Conservation (phyloP, 1,139 yeast genomes). For the Candida tropicalis region DNA sequence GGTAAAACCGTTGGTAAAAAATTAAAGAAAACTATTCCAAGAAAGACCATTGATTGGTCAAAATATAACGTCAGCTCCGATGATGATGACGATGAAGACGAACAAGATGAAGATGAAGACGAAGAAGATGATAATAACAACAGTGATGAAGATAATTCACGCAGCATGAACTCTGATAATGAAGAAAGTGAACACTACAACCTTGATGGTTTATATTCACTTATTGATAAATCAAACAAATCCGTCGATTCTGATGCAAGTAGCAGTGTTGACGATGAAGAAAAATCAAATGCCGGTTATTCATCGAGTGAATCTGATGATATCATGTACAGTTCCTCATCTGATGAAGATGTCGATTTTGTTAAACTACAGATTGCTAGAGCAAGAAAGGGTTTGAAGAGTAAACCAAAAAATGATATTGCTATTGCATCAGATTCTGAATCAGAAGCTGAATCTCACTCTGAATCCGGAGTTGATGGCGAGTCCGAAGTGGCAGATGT, state of each 20-base stretch:
- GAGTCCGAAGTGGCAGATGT: slow-evolving; percentile 17
- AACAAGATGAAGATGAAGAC: slow-evolving; percentile 10
- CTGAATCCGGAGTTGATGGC: slow-evolving; percentile 6
- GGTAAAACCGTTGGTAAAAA: slow-evolving; percentile 33
- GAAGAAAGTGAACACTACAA: slow-evolving; percentile 22
- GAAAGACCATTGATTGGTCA: slow-evolving; percentile 28
- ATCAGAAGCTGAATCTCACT: slow-evolving; percentile 5
- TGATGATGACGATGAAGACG: slow-evolving; percentile 24
- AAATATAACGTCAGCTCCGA: slow-evolving; percentile 15
- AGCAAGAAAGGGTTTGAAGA: slow-evolving; percentile 35
- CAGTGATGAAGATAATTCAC: slow-evolving; percentile 25
- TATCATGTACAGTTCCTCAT: slow-evolving; percentile 30
- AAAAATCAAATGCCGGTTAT: slow-evolving; percentile 5
- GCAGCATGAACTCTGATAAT: slow-evolving; percentile 17
- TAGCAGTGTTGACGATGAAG: slow-evolving; percentile 20
- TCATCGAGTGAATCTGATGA: slow-evolving; percentile 28
- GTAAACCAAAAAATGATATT: slow-evolving; percentile 12
- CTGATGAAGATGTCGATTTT: slow-evolving; percentile 70
- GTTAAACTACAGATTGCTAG: slow-evolving; percentile 65
- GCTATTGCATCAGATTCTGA: slow-evolving; percentile 14
- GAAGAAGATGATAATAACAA: slow-evolving; percentile 36
- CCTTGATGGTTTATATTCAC: slow-evolving; percentile 26
- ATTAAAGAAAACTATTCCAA: slow-evolving; percentile 31
- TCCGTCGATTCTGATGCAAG: slow-evolving; percentile 6
- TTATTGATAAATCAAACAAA: slow-evolving; percentile 17